phyloP scores from a whole-genome alignment of 2,329 filamentous ascomycete species.

The Didymellaceae sp. region DNA sequence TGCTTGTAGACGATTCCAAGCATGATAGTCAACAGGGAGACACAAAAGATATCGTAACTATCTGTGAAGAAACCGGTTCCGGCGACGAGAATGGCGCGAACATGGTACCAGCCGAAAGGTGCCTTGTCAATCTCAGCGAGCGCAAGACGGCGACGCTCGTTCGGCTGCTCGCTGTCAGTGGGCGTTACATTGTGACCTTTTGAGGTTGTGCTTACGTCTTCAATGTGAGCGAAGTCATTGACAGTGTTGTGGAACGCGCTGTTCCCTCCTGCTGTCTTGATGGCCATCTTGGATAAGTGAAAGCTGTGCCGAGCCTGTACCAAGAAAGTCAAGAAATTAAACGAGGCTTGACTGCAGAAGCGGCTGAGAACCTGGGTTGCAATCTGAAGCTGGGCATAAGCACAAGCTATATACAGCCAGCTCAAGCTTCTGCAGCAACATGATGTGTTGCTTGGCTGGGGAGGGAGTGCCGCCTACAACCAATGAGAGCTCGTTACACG shows the following conservation, averaged over 20 bases:
- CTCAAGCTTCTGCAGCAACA: conserved; percentile 4
- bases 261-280: conserved; percentile 38
- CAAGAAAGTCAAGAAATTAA: conserved; percentile 23
- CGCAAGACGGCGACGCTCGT: conserved; percentile 78
- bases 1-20: conserved; percentile 80
- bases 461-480: conserved; percentile 1
- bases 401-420: conserved; percentile 16
- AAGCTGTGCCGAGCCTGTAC: conserved; percentile 27
- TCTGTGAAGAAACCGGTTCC: conserved; percentile 89
- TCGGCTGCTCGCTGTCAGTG: conserved; percentile 62
- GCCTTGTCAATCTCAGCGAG: conserved; percentile 84
- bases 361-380: conserved; percentile 13
- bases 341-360: conserved; percentile 16
- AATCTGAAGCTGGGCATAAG: conserved; percentile 10
- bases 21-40: conserved; percentile 63
- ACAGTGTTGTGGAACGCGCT: conserved; percentile 60
- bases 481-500: conserved; percentile 10
- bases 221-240: conserved; percentile 64
- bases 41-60: conserved; percentile 69
- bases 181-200: no score
- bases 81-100: conserved; percentile 77
- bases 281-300: conserved; percentile 16
- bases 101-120: conserved; percentile 82
- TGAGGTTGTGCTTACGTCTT: conserved; percentile 2
- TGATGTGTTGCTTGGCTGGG: conserved; percentile 11